A percentile compares a stretch with the other conserved stretches of the same genome.
Evolutionary conservation across 352 stramenopile species (phyloP).

Genomic region (Peronosclerospora sorghi): DNA sequence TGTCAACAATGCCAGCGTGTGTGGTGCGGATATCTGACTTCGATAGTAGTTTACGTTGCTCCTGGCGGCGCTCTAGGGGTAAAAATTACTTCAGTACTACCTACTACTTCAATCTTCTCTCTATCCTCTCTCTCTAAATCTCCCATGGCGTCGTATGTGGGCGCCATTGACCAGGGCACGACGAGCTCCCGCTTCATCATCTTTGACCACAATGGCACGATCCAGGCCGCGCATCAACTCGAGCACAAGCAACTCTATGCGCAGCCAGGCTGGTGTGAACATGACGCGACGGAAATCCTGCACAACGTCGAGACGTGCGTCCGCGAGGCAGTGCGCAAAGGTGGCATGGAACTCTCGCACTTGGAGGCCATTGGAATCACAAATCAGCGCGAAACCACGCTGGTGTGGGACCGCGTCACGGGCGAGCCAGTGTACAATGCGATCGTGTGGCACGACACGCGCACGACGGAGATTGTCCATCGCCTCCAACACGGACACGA

Average conservation of each 20-base stretch:
- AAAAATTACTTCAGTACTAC: too few relatives aligned
- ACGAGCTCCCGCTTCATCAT: conserved; percentile 94
- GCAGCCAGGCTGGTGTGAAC: conserved; percentile 93
- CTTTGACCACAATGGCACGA: conserved; percentile 84
- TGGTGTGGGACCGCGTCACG: conserved; percentile 94
- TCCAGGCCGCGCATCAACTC: conserved; percentile 88
- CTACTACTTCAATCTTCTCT: too few relatives aligned
- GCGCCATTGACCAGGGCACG: conserved; percentile 96
- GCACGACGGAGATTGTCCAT: conserved; percentile 88
- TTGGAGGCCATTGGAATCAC: conserved; percentile 95
- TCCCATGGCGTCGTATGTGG: conserved; percentile 67
- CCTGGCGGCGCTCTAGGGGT: too few relatives aligned
- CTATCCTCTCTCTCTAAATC: too few relatives aligned
- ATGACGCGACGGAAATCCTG: conserved; percentile 95
- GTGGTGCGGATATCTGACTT: too few relatives aligned
- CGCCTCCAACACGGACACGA: conserved; percentile 55
- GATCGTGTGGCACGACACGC: conserved; percentile 98
- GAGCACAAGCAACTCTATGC: conserved; percentile 96
- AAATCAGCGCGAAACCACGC: conserved; percentile 97
- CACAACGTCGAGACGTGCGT: conserved; percentile 75
- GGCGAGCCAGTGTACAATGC: conserved; percentile 96
- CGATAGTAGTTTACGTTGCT: too few relatives aligned
- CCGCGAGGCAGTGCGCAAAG: conserved; percentile 54
- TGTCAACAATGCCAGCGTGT: too few relatives aligned
- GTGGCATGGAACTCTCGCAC: conserved; percentile 49